Evolutionary conservation across 768 basidiomycete genomes (phyloP).

Genomic region (Inosperma sp.): DNA sequence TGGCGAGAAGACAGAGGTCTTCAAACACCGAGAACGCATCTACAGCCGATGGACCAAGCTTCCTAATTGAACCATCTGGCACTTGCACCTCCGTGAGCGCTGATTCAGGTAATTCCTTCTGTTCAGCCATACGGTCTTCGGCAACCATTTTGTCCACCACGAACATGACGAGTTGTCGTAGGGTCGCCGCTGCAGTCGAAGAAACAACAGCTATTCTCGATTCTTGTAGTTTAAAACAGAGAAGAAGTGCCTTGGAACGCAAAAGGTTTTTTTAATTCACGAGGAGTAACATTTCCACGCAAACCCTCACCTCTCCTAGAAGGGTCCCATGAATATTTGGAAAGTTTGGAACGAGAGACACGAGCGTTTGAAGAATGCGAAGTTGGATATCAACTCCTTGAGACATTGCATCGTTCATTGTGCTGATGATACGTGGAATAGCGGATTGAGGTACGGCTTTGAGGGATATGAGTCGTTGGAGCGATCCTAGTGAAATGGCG

Average conservation of each 20-base stretch:
- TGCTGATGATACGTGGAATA: slow-evolving; percentile 74
- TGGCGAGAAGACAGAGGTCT: slow-evolving; percentile 86
- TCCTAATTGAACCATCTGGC: slow-evolving; percentile 62
- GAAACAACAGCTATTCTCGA: slow-evolving; percentile 95
- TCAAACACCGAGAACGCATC: slow-evolving; percentile 90
- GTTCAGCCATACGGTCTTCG: slow-evolving; percentile 51
- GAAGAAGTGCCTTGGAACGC: slow-evolving; percentile 63
- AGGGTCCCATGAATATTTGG: slow-evolving; percentile 73
- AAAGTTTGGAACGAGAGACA: slow-evolving; percentile 88
- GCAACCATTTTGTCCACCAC: slow-evolving; percentile 90
- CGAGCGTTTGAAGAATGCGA: slow-evolving; percentile 86
- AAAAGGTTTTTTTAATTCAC: no score
- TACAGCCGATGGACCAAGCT: slow-evolving; percentile 67
- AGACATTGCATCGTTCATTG: slow-evolving; percentile 81
- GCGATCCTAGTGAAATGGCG: slow-evolving; percentile 83
- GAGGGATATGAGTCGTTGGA: slow-evolving; percentile 85
- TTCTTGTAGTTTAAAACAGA: slow-evolving; percentile 95
- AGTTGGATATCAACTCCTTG: slow-evolving; percentile 98
- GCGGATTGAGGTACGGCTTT: slow-evolving; percentile 79
- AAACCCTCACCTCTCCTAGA: slow-evolving; percentile 68
- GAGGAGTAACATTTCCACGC: no score
- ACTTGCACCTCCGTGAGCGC: slow-evolving; percentile 45
- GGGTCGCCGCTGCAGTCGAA: slow-evolving; percentile 92
- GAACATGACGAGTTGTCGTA: slow-evolving; percentile 96
- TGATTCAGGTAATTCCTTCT: slow-evolving; percentile 32